phyloP scores from a whole-genome alignment of 2,329 filamentous ascomycete genomes.

The Ambrosiella beaveri region DNA sequence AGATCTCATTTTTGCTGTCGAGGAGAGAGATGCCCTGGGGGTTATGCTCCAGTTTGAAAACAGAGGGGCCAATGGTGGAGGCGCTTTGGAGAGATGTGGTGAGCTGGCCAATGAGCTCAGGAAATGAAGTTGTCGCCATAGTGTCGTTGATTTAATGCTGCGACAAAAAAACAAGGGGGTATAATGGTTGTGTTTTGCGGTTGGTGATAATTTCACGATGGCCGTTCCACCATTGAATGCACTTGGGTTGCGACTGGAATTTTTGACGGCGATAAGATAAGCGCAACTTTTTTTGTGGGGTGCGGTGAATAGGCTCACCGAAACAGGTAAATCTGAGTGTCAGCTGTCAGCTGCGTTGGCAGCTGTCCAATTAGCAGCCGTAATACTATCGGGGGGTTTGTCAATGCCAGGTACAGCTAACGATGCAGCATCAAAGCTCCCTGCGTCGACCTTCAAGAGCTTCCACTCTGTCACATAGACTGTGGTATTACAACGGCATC shows the following conservation, averaged over 20 bases:
- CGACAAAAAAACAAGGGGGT: background rate
- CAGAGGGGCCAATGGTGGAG: slow-evolving; percentile 47
- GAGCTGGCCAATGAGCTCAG: slow-evolving; percentile 35
- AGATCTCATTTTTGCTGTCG: slow-evolving; percentile 91
- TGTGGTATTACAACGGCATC: background rate
- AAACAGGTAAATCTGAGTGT: background rate
- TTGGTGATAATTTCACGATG: background rate
- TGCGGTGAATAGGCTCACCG: background rate
- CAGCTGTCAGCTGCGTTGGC: background rate
- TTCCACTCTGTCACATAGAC: too few relatives aligned
- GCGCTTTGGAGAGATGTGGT: slow-evolving; percentile 44
- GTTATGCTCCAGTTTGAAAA: slow-evolving; percentile 49
- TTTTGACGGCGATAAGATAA: slow-evolving; percentile 11
- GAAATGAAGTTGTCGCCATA: slow-evolving; percentile 31
- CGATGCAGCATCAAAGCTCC: background rate
- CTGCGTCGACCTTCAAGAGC: background rate
- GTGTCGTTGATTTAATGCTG: slow-evolving; percentile 20
- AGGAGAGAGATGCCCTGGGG: slow-evolving; percentile 83
- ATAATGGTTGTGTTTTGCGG: background rate
- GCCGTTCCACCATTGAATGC: background rate
- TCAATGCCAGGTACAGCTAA: background rate
- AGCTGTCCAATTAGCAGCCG: background rate
- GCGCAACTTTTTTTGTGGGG: slow-evolving; percentile 11
- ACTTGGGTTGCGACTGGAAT: slow-evolving; percentile 1
- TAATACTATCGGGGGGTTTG: background rate